A percentile compares a stretch with the other conserved stretches of the same genome.
Conservation (phyloP, 2,329 filamentous ascomycete genomes). For the Colletotrichum sp. region DNA sequence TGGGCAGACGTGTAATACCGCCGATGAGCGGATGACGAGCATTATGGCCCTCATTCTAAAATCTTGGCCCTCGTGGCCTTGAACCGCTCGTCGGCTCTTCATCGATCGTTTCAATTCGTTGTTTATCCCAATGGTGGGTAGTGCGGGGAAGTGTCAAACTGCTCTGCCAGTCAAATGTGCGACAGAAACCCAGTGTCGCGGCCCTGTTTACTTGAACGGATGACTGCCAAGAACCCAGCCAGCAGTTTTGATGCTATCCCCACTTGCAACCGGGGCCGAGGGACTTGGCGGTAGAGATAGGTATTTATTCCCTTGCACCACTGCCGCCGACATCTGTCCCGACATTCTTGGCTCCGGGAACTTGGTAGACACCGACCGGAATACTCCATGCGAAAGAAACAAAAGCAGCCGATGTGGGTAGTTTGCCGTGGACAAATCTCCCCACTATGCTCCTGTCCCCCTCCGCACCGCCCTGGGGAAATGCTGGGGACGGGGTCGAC, state of each 20-base stretch:
- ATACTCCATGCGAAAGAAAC: background rate
- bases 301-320: background rate
- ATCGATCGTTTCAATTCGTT: background rate
- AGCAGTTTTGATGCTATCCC: background rate
- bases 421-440: background rate
- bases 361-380: background rate
- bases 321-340: background rate
- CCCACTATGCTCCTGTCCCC: background rate
- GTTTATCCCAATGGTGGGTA: background rate
- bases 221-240: background rate
- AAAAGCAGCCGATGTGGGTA: background rate
- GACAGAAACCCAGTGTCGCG: background rate
- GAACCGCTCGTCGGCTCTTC: background rate
- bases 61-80: background rate
- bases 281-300: slow-evolving; percentile 6
- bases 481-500: background rate
- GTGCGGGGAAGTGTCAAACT: background rate
- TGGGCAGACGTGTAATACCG: background rate
- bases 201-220: background rate
- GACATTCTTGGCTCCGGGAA: background rate
- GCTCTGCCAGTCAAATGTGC: background rate
- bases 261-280: background rate
- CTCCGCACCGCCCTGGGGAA: background rate
- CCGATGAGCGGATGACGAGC: background rate
- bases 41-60: background rate